Evolutionary conservation across 176 grass and related monocot species (phyloP).

Genomic region (Aechmea fasciata): DNA sequence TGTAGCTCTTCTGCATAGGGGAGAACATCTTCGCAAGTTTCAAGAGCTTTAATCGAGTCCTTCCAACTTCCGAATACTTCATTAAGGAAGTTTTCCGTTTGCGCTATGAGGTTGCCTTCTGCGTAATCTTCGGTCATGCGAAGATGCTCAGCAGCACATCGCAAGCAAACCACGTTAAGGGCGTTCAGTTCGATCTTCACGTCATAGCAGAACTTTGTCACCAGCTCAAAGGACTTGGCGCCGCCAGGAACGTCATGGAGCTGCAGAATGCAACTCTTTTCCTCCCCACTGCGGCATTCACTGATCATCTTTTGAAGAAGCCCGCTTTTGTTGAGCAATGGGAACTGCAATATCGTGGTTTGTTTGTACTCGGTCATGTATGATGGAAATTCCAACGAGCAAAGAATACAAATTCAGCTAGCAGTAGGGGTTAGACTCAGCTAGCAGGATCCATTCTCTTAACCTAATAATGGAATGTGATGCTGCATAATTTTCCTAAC

Average conservation of each 20-base stretch:
- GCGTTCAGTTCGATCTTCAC: constrained; percentile 73
- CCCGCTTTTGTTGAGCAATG: constrained; percentile 66
- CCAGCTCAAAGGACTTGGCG: constrained; percentile 74
- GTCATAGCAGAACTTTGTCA: constrained; percentile 75
- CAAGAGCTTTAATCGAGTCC: constrained; percentile 68
- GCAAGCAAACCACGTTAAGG: constrained; percentile 57
- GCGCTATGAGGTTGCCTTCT: constrained; percentile 66
- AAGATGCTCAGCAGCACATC: constrained; percentile 68
- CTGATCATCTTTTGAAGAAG: constrained; percentile 60
- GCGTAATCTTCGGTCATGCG: constrained; percentile 79
- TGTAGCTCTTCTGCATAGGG: constrained; percentile 52
- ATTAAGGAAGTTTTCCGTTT: constrained; percentile 62
- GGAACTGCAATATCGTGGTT: constrained; percentile 40
- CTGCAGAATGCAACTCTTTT: constrained; percentile 48
- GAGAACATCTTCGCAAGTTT: constrained; percentile 64
- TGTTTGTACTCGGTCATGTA: background rate
- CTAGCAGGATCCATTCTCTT: too few species aligned
- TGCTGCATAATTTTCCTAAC: background rate
- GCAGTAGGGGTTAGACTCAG: too few species aligned
- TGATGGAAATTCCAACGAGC: background rate
- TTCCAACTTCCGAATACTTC: constrained; percentile 57
- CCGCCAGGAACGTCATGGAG: constrained; percentile 79
- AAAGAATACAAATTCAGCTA: too few species aligned
- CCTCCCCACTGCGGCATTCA: constrained; percentile 31
- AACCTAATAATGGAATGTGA: too few species aligned